A percentile compares a stretch with the other conserved stretches of the same genome.
Conservation (phyloP, 2,329 filamentous ascomycete genomes). For the Xylaria sp. region DNA sequence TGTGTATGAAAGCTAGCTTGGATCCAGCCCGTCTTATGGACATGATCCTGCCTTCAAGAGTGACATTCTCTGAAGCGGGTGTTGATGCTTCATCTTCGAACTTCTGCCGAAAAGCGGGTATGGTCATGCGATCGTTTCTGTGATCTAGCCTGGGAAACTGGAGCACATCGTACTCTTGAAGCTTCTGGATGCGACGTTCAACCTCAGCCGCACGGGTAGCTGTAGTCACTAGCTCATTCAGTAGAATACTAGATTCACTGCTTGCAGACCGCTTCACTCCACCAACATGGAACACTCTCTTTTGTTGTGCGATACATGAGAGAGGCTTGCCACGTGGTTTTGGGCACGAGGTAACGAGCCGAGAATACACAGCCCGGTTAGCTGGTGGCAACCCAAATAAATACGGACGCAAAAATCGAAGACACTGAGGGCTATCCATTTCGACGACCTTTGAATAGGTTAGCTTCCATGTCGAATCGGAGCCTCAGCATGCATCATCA, state of each 20-base stretch:
- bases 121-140: conserved; percentile 52
- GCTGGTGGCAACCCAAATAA: conserved; percentile 56
- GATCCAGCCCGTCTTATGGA: conserved; percentile 61
- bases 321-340: conserved; percentile 36
- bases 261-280: conserved; percentile 15
- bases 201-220: conserved; percentile 34
- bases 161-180: conserved; percentile 61
- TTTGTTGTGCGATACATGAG: conserved; percentile 35
- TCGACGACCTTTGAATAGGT: conserved; percentile 40
- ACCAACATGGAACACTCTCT: conserved; percentile 36
- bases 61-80: conserved; percentile 46
- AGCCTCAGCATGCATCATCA: conserved; percentile 20
- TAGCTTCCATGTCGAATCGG: conserved; percentile 33
- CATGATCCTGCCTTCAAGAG: conserved; percentile 50
- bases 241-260: neutral
- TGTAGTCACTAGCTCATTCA: conserved; percentile 26
- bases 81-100: conserved; percentile 46
- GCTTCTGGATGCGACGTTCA: conserved; percentile 60
- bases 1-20: conserved; percentile 85
- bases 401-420: conserved; percentile 68
- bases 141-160: conserved; percentile 65
- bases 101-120: conserved; percentile 53
- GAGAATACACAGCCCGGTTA: conserved; percentile 57
- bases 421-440: conserved; percentile 59
- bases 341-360: conserved; percentile 56